Evolutionary conservation across 208 protist genomes (phyloP).

Genomic region (Wallacemonas collosoma): DNA sequence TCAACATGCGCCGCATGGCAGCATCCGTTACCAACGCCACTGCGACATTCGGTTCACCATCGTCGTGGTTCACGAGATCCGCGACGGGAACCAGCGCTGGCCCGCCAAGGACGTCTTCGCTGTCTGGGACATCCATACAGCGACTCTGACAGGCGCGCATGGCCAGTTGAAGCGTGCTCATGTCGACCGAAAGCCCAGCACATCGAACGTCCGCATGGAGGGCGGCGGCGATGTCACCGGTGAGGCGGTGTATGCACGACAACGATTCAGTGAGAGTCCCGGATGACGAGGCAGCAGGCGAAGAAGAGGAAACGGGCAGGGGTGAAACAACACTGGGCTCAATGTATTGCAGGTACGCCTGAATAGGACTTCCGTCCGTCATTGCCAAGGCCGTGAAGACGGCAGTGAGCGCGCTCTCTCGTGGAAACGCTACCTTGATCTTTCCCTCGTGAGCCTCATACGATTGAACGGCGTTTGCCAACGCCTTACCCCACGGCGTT

Average conservation of each 20-base stretch:
- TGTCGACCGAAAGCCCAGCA: constrained; percentile 25
- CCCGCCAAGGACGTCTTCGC: constrained; percentile 67
- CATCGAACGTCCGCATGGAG: constrained; percentile 23
- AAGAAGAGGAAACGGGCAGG: too few relatives aligned
- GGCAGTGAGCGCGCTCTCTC: constrained; percentile 53
- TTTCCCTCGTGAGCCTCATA: constrained; percentile 34
- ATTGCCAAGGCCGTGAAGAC: constrained; percentile 63
- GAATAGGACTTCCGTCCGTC: constrained; percentile 32
- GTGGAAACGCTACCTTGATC: constrained; percentile 50
- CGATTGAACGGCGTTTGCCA: constrained; percentile 33
- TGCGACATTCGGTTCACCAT: constrained; percentile 41
- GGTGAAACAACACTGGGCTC: constrained; percentile 17
- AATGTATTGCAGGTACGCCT: constrained; percentile 56
- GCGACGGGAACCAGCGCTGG: constrained; percentile 77
- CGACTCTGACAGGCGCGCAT: constrained; percentile 65
- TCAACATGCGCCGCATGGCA: constrained; percentile 1
- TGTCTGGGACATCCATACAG: constrained; percentile 65
- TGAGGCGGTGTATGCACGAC: constrained; percentile 37
- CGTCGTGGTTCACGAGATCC: constrained; percentile 79
- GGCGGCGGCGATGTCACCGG: constrained; percentile 22
- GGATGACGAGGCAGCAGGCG: too few relatives aligned
- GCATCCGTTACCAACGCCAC: constrained; percentile 21
- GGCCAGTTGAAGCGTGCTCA: constrained; percentile 37
- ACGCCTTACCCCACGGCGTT: constrained; percentile 48
- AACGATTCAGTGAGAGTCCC: constrained; percentile 10